Conservation (phyloP, 441 rosid genomes). For the Eruca vesicaria region DNA sequence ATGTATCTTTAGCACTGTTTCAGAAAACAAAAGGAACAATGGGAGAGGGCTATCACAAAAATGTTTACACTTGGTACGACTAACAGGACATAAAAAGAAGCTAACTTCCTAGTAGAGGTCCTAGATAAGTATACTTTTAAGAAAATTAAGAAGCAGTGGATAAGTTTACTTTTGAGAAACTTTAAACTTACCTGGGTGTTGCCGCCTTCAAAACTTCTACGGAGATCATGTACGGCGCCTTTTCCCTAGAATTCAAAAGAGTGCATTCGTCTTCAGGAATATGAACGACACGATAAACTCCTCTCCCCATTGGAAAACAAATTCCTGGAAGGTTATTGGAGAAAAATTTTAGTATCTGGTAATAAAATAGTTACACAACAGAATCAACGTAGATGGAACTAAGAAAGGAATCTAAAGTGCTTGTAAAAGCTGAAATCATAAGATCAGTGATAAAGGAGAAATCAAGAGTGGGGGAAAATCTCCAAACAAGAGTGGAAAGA, state of each 20-base stretch:
- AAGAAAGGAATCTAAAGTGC: neutral
- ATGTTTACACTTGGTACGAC: constrained; percentile 9
- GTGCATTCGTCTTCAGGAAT: constrained; percentile 98
- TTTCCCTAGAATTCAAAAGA: constrained; percentile 98
- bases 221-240: constrained; percentile 94
- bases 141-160: no score
- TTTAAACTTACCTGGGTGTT: constrained; percentile 78
- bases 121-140: no score
- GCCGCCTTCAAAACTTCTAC: constrained; percentile 91
- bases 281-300: constrained; percentile 91
- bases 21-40: constrained; percentile 17
- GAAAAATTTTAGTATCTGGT: constrained; percentile 9
- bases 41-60: constrained; percentile 8
- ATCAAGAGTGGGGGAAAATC: neutral
- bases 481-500: neutral
- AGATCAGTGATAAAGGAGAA: constrained; percentile 2
- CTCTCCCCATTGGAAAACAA: constrained; percentile 99
- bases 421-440: neutral
- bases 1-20: constrained; percentile 67
- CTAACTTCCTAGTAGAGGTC: neutral
- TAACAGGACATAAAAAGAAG: neutral
- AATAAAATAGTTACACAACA: constrained; percentile 25
- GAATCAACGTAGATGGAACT: neutral
- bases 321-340: constrained; percentile 53
- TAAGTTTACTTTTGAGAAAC: no score